Evolutionary conservation across 768 basidiomycete species (phyloP), one percentile per base, ranked within the genome.

Genomic region (Boletus sp.): DNA sequence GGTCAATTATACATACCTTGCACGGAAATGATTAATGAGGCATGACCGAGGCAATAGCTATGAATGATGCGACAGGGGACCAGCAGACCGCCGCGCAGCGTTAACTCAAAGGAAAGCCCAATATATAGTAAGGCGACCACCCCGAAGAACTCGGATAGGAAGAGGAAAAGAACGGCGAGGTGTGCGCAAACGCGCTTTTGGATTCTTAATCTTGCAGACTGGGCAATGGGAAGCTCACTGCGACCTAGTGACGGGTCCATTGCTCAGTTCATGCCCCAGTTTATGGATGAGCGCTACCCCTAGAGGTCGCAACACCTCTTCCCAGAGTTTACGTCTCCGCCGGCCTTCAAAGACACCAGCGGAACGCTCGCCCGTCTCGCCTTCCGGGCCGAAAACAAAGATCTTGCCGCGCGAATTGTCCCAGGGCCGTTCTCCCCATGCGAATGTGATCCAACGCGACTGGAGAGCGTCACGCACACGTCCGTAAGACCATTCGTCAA

Each of bases 301-400:
- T 0, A 91, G 75, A 25, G 87, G 87, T 61, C 83, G 83, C 19
- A 91, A 69, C 17, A 82, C 82, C 47, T 83, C 78, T 56, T 76
- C 78, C 89, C 89, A 91, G 51, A 80, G 66, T 50, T 72, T 71
- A 47, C 68, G 78, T 56, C 87, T 74, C 44, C 89, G 70, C 33
- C 89, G 71, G 4, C 84, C 83, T 51, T 83, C 82, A 51, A 91
- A 88, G 14, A 90, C 85, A 27, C 74, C 70, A 51, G 67, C 72
- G 14, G 80, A 82, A 44, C 89, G 80, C 68, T 89, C 88, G 43
- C 89, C 89, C 0, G 81, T 82, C 71, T 91, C 89, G 50, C 88
- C 89, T 65, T 90, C 88, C 0, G 89, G 89, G 5, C 89, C 89
- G 59, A 91, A 89, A 19, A 91, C 87, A 66, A 79, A 90, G 44